Percentiles rank a stretch among this genome's conserved stretches.
phyloP scores from a whole-genome alignment of 257 asterid species.

The Linaria vulgaris region DNA sequence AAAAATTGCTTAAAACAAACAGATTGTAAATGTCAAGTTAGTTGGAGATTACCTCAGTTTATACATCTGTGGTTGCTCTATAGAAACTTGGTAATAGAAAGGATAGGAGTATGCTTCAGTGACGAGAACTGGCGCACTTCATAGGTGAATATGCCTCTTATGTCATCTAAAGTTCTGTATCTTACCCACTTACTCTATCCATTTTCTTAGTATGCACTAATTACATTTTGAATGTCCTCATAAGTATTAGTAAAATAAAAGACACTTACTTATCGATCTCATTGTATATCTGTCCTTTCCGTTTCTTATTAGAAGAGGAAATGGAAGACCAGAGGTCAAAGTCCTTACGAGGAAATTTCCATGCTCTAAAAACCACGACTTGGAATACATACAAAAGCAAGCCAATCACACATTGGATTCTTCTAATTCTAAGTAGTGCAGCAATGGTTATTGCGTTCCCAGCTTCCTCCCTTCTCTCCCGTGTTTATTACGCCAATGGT shows the following conservation, averaged over 20 bases:
- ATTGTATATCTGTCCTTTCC: neutral
- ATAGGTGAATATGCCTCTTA: too few relatives aligned
- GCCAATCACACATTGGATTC: slow-evolving; percentile 79
- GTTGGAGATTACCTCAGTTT: too few relatives aligned
- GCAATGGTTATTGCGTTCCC: slow-evolving; percentile 85
- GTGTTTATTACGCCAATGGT: slow-evolving; percentile 76
- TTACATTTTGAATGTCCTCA: neutral
- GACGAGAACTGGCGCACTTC: too few relatives aligned
- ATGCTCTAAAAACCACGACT: slow-evolving; percentile 32
- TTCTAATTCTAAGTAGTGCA: slow-evolving; percentile 51
- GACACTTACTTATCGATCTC: too few relatives aligned
- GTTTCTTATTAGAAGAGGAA: slow-evolving; percentile 32
- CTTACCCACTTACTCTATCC: neutral
- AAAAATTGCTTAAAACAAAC: too few relatives aligned
- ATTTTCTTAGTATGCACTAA: neutral
- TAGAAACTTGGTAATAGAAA: too few relatives aligned
- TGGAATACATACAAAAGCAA: slow-evolving; percentile 47
- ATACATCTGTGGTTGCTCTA: too few relatives aligned
- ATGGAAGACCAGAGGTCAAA: slow-evolving; percentile 45
- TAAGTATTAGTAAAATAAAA: neutral
- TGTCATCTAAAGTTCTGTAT: neutral
- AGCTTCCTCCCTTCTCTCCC: slow-evolving; percentile 85
- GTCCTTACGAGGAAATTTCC: slow-evolving; percentile 34
- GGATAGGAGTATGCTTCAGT: too few relatives aligned
- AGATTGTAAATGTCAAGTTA: too few relatives aligned